Base-by-base conservation (phyloP, 1,284 basidiomycete genomes). In the Malassezia brasiliensis region DNA sequence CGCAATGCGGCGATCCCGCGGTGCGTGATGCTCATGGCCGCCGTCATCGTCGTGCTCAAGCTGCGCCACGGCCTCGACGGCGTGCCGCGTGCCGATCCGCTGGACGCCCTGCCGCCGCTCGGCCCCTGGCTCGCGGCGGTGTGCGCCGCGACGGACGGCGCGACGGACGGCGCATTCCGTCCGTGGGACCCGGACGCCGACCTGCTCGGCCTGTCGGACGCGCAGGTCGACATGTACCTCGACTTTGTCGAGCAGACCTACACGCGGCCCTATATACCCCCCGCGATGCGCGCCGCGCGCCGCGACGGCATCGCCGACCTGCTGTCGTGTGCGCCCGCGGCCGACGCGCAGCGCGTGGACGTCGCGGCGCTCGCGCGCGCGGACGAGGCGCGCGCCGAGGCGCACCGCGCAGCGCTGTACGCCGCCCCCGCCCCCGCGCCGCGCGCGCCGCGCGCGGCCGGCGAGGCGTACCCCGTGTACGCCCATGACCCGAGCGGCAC, bases 1-100 rank as follows among this genome's bases (percentile, higher is more conserved):
- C 58, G 61, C 50, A 86, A 70, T 81, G 80, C 65, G 79, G 22
- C 47, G 7, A 34, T 82, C 19, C 83, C 88, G 9, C 82, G 85
- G n/a, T 90, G 93, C 71, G 77, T 88, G 25, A 80, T 82, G 5
- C 76, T 91, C 20, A 76, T 83, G 44, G 83, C 82, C 0, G 79
- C 79, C 4, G 42, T 74, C 9, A 47, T 73, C 11, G 52, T 65
- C 7, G 52, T 65, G 15, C 42, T 63, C 54, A 73, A 73, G 56
- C 55, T 74, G 62, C 60, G 65, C 2, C 73, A 64, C 17, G 72
- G 72, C 2, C 52, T 73, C 1, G 72, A 74, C 49, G 69, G 63
- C 3, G 52, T 36, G 1, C 51, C 58, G 15, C 62, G 68, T 10
- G 30, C 7, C 55, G 45, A 34, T 50, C 63, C 55, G 39, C 25